Evolutionary conservation across 192 early-diverging fungal genomes (phyloP).

Genomic region (Coemansia sp.): DNA sequence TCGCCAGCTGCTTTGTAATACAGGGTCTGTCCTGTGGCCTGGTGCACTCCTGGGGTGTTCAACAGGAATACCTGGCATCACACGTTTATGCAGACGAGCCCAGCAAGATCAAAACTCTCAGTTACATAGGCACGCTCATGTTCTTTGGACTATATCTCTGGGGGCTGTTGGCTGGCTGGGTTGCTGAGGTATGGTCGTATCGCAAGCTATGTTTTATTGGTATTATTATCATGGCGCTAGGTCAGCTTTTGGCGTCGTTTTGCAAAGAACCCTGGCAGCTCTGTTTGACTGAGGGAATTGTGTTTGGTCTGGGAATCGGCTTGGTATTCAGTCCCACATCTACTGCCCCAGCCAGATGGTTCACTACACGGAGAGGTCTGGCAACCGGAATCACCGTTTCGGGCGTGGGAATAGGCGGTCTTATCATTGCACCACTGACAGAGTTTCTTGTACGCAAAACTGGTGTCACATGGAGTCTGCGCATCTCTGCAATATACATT

Average conservation of each 20-base stretch:
- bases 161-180: constrained; percentile 44
- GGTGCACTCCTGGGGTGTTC: constrained; percentile 44
- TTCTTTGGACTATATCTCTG: constrained; percentile 34
- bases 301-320: constrained; percentile 58
- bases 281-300: constrained; percentile 61
- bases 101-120: constrained; percentile 17
- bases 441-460: constrained; percentile 32
- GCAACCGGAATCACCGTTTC: constrained; percentile 65
- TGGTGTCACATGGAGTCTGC: constrained; percentile 51
- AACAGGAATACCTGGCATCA: constrained; percentile 35
- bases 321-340: constrained; percentile 59
- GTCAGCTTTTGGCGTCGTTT: constrained; percentile 59
- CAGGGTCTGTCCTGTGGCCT: constrained; percentile 36
- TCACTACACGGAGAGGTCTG: constrained; percentile 54
- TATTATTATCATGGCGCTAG: constrained; percentile 43
- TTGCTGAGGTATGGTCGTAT: constrained; percentile 47
- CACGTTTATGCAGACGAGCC: constrained; percentile 19
- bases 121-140: constrained; percentile 47
- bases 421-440: constrained; percentile 56
- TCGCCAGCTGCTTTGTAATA: constrained; percentile 35
- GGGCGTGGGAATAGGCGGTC: constrained; percentile 63
- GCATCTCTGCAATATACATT: constrained; percentile 48
- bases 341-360: constrained; percentile 62
- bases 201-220: constrained; percentile 30
- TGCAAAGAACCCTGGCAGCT: constrained; percentile 63